Evolutionary conservation across 176 grass and related monocot genomes (phyloP).

Genomic region (Coix lacrymajobi): DNA sequence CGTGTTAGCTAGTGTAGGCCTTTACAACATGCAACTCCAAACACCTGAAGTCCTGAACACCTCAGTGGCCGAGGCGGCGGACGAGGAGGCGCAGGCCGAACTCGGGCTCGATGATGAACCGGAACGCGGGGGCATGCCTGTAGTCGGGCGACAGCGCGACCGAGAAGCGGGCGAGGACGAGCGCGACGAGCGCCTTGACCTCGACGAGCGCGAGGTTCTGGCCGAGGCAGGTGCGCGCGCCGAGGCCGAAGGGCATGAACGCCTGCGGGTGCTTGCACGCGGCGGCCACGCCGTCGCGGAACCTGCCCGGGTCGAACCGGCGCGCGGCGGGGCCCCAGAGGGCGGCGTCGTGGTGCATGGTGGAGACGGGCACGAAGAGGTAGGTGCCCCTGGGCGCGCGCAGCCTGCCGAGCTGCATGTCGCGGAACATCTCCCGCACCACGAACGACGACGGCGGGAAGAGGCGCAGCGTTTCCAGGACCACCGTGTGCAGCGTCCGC

Average conservation of each 20-base stretch:
- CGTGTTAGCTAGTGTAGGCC: not conserved
- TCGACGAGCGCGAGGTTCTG: slow-evolving; percentile 62
- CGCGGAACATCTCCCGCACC: slow-evolving; percentile 44
- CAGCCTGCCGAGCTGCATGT: slow-evolving; percentile 41
- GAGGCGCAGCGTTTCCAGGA: slow-evolving; percentile 65
- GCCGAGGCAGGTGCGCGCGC: slow-evolving; percentile 54
- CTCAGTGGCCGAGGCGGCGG: not conserved
- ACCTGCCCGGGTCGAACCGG: slow-evolving; percentile 40
- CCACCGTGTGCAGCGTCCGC: slow-evolving; percentile 50
- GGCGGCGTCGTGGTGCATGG: slow-evolving; percentile 45
- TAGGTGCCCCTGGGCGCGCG: slow-evolving; percentile 42
- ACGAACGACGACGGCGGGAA: slow-evolving; percentile 59
- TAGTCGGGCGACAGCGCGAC: slow-evolving; percentile 48
- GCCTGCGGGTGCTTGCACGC: slow-evolving; percentile 50
- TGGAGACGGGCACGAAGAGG: slow-evolving; percentile 47
- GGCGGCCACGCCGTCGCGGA: slow-evolving; percentile 35
- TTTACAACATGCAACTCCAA: slow-evolving; percentile 5
- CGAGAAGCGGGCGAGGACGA: slow-evolving; percentile 30
- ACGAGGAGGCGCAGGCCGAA: slow-evolving; percentile 49
- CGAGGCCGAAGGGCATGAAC: slow-evolving; percentile 62
- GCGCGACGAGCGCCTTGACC: slow-evolving; percentile 51
- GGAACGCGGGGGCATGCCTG: slow-evolving; percentile 48
- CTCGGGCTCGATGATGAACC: slow-evolving; percentile 60
- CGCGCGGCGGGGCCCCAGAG: slow-evolving; percentile 32
- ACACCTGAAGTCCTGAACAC: not conserved